A percentile compares a stretch with the other conserved stretches of the same genome.
These are phyloP conservation scores for Nannizziopsis barbatae DNA, from an alignment of 2,329 filamentous ascomycete genomes.

Conservation along the genomic window DNA sequence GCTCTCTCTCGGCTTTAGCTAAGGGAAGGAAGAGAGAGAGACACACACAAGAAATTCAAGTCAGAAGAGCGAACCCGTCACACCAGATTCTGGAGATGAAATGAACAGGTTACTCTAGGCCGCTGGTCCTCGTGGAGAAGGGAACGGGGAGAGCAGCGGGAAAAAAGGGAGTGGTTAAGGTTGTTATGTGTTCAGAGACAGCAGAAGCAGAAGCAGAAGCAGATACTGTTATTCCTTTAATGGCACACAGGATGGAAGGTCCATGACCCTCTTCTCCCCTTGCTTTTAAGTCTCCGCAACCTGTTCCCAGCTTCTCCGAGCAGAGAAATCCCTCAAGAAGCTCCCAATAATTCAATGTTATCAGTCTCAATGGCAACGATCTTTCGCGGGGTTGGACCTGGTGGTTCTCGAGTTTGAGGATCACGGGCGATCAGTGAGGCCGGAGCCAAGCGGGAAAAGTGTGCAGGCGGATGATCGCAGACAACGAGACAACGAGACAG, in stretches of 20 bases:
- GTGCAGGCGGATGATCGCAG: no score
- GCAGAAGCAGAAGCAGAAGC: neutral
- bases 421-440: neutral
- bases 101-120: no score
- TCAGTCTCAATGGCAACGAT: neutral
- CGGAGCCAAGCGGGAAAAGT: no score
- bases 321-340: neutral
- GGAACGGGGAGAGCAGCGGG: neutral
- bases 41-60: neutral
- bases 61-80: neutral
- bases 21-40: neutral
- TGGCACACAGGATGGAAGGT: neutral
- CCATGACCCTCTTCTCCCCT: constrained; percentile 1
- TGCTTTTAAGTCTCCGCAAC: neutral
- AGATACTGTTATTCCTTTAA: neutral
- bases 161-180: neutral
- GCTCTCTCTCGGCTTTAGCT: neutral
- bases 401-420: constrained; percentile 1
- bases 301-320: neutral
- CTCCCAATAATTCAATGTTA: neutral
- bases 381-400: neutral
- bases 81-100: no score
- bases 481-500: no score
- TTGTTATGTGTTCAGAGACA: neutral
- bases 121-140: neutral